Evolutionary conservation across 108 stramenopile species (phyloP), one percentile per base, ranked within the genome.

Genomic region (Conticribra weissflogii): DNA sequence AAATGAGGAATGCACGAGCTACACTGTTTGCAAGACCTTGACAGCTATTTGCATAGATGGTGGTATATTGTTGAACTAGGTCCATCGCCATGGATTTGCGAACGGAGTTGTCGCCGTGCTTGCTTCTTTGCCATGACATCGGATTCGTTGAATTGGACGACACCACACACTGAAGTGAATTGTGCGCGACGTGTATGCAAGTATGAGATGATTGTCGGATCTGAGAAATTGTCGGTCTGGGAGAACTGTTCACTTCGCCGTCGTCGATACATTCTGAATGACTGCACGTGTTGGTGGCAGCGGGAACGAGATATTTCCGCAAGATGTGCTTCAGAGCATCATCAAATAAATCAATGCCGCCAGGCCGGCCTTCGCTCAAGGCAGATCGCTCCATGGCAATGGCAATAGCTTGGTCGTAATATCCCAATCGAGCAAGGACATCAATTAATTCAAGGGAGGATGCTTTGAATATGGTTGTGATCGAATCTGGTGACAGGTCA

Each of bases 321-420:
- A 92, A 53, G 46, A 90, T 68, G 59, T 87, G 60, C 45, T 64
- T 74, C 47, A 92, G 54, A n/a, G 83, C 68, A 51, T 88, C 75
- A 63, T 63, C 72, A 60, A 92, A 85, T 28, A 81, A 36, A 58
- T 88, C 85, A 2, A 75, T 45, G 24, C 92, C 92, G 3, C 64
- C 61, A 15, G 84, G 83, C n/a, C 59, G 68, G 33, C 68, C 60
- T 24, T 63, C 76, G 9, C 66, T 75, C 59, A 73, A 66, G 0
- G 67, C 54, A 14, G 85, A 76, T 19, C 74, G 31, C 14, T 67
- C 68, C 28, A 59, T 46, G 0, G 91, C 74, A n/a, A 93, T 56
- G 12, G 79, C 58, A 36, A 90, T 72, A 15, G 88, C 92, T 17
- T 84, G 56, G 54, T 81, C 84, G 55, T 82, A 84, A 63, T 93